Conservation (phyloP, 495 filamentous ascomycete species). For the Aspergillus nanangensis region DNA sequence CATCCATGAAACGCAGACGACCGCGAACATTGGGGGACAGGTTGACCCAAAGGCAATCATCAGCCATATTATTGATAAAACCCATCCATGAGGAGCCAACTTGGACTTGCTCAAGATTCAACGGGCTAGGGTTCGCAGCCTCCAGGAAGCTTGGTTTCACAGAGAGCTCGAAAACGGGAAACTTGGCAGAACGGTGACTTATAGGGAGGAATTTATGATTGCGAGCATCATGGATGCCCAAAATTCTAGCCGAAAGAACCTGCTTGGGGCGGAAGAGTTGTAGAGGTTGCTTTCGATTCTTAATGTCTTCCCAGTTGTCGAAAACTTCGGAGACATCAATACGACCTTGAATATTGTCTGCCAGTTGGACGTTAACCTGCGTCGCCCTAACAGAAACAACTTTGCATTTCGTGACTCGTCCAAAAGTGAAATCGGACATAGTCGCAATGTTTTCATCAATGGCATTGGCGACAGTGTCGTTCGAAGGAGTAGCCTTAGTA, state of each 20-base stretch:
- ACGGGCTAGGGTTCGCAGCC: slow-evolving; percentile 46
- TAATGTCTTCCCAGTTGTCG: slow-evolving; percentile 80
- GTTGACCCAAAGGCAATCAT: slow-evolving; percentile 81
- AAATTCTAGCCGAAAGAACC: slow-evolving; percentile 65
- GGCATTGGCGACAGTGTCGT: slow-evolving; percentile 54
- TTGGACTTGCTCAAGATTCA: slow-evolving; percentile 71
- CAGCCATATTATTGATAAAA: slow-evolving; percentile 82
- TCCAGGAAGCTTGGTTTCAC: slow-evolving; percentile 66
- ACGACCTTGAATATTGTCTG: slow-evolving; percentile 85
- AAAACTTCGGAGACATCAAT: slow-evolving; percentile 88
- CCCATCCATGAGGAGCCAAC: slow-evolving; percentile 66
- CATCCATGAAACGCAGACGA: slow-evolving; percentile 71
- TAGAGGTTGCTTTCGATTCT: slow-evolving; percentile 74
- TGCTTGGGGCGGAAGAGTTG: slow-evolving; percentile 66
- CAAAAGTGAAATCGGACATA: slow-evolving; percentile 66
- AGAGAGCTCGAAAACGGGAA: slow-evolving; percentile 83
- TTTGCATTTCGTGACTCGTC: slow-evolving; percentile 72
- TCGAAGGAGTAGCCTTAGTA: slow-evolving; percentile 22
- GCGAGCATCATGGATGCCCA: slow-evolving; percentile 84
- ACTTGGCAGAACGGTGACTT: slow-evolving; percentile 71
- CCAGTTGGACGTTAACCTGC: slow-evolving; percentile 85
- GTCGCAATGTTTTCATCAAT: slow-evolving; percentile 62
- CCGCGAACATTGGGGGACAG: slow-evolving; percentile 88
- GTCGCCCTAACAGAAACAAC: slow-evolving; percentile 79
- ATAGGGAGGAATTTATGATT: slow-evolving; percentile 92